phyloP scores from a whole-genome alignment of 2,329 filamentous ascomycete species.

The Arthrocladium fulminans region DNA sequence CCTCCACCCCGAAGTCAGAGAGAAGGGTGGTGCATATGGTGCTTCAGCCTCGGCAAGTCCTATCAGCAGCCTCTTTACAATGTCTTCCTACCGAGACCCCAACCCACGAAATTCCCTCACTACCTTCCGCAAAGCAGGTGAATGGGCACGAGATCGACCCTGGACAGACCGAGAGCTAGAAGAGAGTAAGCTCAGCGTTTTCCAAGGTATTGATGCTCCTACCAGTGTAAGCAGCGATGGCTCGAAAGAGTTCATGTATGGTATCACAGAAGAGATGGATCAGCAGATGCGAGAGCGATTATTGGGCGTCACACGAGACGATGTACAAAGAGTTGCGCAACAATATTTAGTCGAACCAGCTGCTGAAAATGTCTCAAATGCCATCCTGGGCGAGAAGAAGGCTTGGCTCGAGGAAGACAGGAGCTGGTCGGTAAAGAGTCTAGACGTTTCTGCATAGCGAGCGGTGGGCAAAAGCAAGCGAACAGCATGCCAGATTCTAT shows the following conservation, averaged over 20 bases:
- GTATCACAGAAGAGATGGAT: conserved; percentile 80
- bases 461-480: conserved; percentile 9
- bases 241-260: conserved; percentile 73
- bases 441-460: conserved; percentile 18
- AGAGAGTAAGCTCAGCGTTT: conserved; percentile 90
- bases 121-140: conserved; percentile 74
- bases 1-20: conserved; percentile 91
- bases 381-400: conserved; percentile 76
- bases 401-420: conserved; percentile 41
- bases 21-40: conserved; percentile 94
- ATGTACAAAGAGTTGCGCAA: conserved; percentile 74
- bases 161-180: conserved; percentile 84
- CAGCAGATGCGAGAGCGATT: conserved; percentile 74
- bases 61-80: conserved; percentile 78
- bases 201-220: conserved; percentile 85
- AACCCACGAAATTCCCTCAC: conserved; percentile 82
- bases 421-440: conserved; percentile 15
- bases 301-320: conserved; percentile 71
- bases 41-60: conserved; percentile 76
- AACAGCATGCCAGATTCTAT: conserved; percentile 2
- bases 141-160: conserved; percentile 69
- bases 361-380: conserved; percentile 50
- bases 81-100: conserved; percentile 94
- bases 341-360: conserved; percentile 66
- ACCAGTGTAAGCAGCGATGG: conserved; percentile 80